Conservation (phyloP, 2,329 filamentous ascomycete species). For the Botrytis aclada region DNA sequence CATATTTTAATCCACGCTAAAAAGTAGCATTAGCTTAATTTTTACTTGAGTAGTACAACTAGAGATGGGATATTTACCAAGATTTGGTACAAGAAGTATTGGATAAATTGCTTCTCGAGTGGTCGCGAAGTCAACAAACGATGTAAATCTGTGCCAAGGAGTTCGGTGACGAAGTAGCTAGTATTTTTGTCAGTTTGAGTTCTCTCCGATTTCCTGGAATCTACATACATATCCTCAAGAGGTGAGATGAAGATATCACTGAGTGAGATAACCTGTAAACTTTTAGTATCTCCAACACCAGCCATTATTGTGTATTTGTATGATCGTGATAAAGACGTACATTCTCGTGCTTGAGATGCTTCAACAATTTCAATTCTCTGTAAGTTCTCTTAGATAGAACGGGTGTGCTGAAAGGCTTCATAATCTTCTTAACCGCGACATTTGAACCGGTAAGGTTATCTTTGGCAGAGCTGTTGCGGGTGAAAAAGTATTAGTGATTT, state of each 20-base stretch:
- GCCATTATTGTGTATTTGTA: slow-evolving; percentile 2
- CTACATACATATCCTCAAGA: slow-evolving; percentile 85
- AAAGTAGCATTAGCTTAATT: slow-evolving; percentile 24
- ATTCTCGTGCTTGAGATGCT: slow-evolving; percentile 96
- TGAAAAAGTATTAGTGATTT: slow-evolving; percentile 24
- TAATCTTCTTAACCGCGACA: slow-evolving; percentile 99
- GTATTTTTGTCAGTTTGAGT: slow-evolving; percentile 23
- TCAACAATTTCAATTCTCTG: slow-evolving; percentile 93
- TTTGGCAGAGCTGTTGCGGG: slow-evolving; percentile 73
- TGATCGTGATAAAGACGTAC: slow-evolving; percentile 46
- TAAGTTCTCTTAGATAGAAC: slow-evolving; percentile 97
- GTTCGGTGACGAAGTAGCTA: slow-evolving; percentile 97
- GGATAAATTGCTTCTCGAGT: slow-evolving; percentile 98
- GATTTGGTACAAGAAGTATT: slow-evolving; percentile 99
- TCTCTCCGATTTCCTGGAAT: slow-evolving; percentile 27
- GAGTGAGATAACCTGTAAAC: slow-evolving; percentile 80
- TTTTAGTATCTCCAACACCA: slow-evolving; percentile 29
- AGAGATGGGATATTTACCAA: slow-evolving; percentile 58
- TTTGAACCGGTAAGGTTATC: slow-evolving; percentile 96
- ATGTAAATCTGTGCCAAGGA: slow-evolving; percentile 94
- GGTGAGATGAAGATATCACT: slow-evolving; percentile 99
- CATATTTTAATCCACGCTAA: slow-evolving; percentile 96
- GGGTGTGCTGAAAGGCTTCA: slow-evolving; percentile 99
- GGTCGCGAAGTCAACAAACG: slow-evolving; percentile 91
- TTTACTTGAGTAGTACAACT: not conserved